Conservation (phyloP, 805 yeast genomes). For the Zygotorulaspora florentina region DNA sequence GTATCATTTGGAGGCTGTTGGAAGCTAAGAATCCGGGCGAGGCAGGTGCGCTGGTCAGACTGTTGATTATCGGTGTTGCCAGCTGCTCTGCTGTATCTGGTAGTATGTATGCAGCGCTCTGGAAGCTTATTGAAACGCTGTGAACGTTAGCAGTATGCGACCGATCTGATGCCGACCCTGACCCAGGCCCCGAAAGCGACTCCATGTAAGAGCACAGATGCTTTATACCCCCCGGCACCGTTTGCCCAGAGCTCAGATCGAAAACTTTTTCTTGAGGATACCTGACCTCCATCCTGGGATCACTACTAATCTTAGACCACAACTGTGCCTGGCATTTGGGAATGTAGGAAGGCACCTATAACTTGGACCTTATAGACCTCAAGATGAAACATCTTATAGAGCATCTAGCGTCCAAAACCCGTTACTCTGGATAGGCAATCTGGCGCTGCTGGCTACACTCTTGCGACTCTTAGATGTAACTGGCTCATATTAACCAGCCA, state of each 20-base stretch:
- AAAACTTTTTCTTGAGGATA: constrained; percentile 1
- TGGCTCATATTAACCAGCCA: not conserved
- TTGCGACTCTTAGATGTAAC: not conserved
- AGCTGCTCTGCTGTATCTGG: constrained; percentile 3
- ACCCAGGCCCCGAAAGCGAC: constrained; percentile 5
- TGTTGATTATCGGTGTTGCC: constrained; percentile 7
- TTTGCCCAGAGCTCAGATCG: constrained; percentile 9
- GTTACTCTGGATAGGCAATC: not conserved
- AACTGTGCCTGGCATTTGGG: too few species aligned
- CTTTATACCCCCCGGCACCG: constrained; percentile 4
- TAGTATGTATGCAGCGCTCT: constrained; percentile 1
- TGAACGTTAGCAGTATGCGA: not conserved
- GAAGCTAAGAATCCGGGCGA: not conserved
- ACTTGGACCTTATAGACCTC: not conserved
- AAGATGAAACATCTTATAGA: not conserved
- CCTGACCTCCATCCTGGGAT: not conserved
- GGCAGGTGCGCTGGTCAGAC: constrained; percentile 5
- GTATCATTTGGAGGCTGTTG: not conserved
- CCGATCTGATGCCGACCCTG: constrained; percentile 1
- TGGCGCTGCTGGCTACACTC: not conserved
- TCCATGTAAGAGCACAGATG: not conserved
- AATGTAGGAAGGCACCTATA: not conserved
- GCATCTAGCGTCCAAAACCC: not conserved
- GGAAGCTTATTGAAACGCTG: not conserved
- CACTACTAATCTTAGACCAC: too few species aligned